phyloP scores from a whole-genome alignment of 2,329 filamentous ascomycete species.

The Penicillium janthinellum region DNA sequence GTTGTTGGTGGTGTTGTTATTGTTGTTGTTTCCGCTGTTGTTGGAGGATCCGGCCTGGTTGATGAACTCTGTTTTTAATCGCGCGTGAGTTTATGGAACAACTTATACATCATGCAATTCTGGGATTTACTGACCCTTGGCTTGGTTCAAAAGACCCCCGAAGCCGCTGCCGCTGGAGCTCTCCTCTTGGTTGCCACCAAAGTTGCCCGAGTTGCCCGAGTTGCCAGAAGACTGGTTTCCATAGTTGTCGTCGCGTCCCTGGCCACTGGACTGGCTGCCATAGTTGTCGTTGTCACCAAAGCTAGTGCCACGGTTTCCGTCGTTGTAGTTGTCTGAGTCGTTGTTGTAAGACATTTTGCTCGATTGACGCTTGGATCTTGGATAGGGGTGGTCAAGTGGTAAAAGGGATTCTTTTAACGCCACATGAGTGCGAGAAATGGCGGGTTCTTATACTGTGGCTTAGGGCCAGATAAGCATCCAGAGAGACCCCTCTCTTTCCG shows the following conservation, averaged over 20 bases:
- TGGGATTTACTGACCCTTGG: not conserved
- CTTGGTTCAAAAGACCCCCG: conserved; percentile 1
- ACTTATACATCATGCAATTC: no score
- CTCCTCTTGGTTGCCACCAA: not conserved
- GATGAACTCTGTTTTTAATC: not conserved
- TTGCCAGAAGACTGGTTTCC: not conserved
- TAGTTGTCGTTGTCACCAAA: not conserved
- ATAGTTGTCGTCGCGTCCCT: not conserved
- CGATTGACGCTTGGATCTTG: no score
- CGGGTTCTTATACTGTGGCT: not conserved
- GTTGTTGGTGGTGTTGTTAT: not conserved
- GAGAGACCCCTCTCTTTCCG: not conserved
- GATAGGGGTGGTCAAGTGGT: no score
- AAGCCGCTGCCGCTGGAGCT: not conserved
- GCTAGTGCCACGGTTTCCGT: not conserved
- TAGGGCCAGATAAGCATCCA: not conserved
- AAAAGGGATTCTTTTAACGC: no score
- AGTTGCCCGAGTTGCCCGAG: not conserved
- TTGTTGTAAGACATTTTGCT: not conserved
- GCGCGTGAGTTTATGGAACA: not conserved
- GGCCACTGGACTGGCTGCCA: not conserved
- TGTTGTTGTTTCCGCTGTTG: not conserved
- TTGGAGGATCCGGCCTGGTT: not conserved
- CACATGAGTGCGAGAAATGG: not conserved
- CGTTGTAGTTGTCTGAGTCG: not conserved